Base-by-base conservation (phyloP, 1,284 basidiomycete species). In the Afroboletus lepidellus region DNA sequence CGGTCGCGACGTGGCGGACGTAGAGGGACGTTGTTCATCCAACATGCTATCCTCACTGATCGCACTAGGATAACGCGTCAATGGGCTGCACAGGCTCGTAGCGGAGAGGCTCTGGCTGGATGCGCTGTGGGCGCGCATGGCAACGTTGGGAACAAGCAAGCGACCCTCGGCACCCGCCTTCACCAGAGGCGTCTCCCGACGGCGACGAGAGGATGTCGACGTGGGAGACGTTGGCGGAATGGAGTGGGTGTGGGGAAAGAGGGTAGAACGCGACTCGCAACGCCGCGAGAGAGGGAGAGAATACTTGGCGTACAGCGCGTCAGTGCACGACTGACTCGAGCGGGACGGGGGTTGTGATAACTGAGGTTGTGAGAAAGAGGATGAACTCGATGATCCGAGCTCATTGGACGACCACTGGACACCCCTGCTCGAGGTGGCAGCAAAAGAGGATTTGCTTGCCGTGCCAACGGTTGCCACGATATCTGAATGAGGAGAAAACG, bases 61-160 rank as follows among this genome's bases (percentile, higher is more conserved):
- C 36, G 70, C 69, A 36, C 66, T 68, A 3, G 69, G 60, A 37
- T 59, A 37, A 15, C 65, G 65, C 30, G 47, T 70, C 23, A 71
- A 53, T 13, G 69, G 69, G 25, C 65, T 71, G 49, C 56, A 58
- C 23, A 66, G 34, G 49, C 68, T 57, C 5, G 72, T 63, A 1
- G 77, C 60, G 0, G 74, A 78, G 1, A 72, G 47, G 37, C 69
- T 72, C 18, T 74, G 57, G 45, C 67, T 72, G 7, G 77, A 77
- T 8, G 60, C 62, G 29, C 70, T 72, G 56, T 71, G 72, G n/a
- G 74, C 73, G 25, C 77, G 75, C 64, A 84, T 71, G 66, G 79
- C 78, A 29, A 87, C 77, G 50, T 85, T 70, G 3, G 85, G 85
- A 0, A 87, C 85, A 5, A 87, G 75, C 2, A 88, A 74, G 56